phyloP scores from a whole-genome alignment of 2,329 filamentous ascomycete genomes.

The Botrytis paeoniae region DNA sequence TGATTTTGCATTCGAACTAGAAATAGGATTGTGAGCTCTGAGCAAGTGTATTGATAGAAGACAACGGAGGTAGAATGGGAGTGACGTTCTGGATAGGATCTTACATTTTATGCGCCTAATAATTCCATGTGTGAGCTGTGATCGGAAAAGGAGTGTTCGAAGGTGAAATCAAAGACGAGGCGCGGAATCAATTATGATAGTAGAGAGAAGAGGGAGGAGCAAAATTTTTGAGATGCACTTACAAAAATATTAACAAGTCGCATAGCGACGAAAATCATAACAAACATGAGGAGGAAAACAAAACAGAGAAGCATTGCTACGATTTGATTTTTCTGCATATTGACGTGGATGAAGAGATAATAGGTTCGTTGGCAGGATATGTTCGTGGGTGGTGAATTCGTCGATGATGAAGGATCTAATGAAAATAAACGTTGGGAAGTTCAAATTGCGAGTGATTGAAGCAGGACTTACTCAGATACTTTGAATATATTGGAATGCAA shows the following conservation, averaged over 20 bases:
- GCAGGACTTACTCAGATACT: not conserved
- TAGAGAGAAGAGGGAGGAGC: not conserved
- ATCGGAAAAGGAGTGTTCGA: not conserved
- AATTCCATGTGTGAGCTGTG: not conserved
- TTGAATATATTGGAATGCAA: not conserved
- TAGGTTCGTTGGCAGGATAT: not conserved
- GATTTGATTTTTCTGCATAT: conserved; percentile 11
- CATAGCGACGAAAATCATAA: conserved; percentile 10
- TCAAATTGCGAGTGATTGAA: not conserved
- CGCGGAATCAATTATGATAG: too few relatives aligned
- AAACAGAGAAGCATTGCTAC: conserved; percentile 11
- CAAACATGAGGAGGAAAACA: conserved; percentile 13
- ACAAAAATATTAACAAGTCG: conserved; percentile 15
- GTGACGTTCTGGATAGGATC: not conserved
- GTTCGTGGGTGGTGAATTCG: not conserved
- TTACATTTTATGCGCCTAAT: conserved; percentile 12
- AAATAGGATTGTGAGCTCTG: not conserved
- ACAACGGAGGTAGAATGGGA: not conserved
- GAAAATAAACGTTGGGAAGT: not conserved
- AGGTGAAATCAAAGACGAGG: not conserved
- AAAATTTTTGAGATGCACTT: not conserved
- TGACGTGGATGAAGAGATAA: not conserved
- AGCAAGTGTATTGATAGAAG: not conserved
- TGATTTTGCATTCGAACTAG: not conserved
- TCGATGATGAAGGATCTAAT: not conserved